phyloP scores from a whole-genome alignment of 2,329 filamentous ascomycete genomes.

The Cercospora janseana region DNA sequence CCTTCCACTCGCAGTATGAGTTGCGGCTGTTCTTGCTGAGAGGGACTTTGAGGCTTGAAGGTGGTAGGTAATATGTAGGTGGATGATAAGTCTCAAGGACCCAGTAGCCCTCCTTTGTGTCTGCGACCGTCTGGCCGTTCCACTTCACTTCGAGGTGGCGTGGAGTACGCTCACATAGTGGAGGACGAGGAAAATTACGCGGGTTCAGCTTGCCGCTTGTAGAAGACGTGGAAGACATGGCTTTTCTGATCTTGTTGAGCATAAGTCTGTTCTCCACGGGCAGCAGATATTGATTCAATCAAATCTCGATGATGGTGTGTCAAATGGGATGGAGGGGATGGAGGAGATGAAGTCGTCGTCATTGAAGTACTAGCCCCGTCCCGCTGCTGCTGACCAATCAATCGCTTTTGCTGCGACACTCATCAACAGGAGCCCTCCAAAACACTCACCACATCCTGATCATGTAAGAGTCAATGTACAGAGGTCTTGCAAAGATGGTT shows the following conservation, averaged over 20 bases:
- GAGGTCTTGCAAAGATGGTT: constrained; percentile 10
- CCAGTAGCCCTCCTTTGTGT: constrained; percentile 60
- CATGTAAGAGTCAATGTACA: constrained; percentile 7
- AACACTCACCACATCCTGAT: neutral
- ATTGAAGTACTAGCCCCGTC: neutral
- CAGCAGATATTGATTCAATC: neutral
- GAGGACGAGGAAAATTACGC: constrained; percentile 58
- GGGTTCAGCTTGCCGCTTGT: constrained; percentile 51
- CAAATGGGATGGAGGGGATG: neutral
- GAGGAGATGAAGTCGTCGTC: constrained; percentile 5
- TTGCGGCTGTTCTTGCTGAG: constrained; percentile 48
- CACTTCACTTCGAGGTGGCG: constrained; percentile 57
- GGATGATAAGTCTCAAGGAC: constrained; percentile 63
- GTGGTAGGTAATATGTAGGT: constrained; percentile 63
- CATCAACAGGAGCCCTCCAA: neutral
- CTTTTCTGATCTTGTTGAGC: constrained; percentile 17
- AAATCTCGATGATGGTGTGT: no score
- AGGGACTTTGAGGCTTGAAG: constrained; percentile 49
- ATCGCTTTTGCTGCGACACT: no score
- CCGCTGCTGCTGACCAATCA: neutral
- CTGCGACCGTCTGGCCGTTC: constrained; percentile 55
- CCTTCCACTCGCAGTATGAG: constrained; percentile 62
- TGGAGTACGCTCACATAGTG: constrained; percentile 54
- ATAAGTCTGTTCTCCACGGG: neutral
- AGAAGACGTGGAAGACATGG: constrained; percentile 25